Percentiles rank a stretch among this genome's conserved stretches.
phyloP scores from a whole-genome alignment of 768 basidiomycete species.

The Pleurotus djamor region DNA sequence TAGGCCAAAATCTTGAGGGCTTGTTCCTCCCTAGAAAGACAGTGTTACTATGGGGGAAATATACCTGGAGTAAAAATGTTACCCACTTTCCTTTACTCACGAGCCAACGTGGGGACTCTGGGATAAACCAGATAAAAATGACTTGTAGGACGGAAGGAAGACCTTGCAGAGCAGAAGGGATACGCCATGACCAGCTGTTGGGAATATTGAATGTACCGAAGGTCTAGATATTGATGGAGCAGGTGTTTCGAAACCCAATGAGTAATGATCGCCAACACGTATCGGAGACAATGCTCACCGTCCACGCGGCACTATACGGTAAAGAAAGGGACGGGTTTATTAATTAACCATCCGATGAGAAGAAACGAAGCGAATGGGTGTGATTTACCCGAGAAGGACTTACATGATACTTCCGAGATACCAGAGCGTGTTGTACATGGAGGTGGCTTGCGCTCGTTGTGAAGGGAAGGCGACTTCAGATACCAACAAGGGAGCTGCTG shows the following conservation, averaged over 20 bases:
- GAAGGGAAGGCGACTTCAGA: conserved; percentile 74
- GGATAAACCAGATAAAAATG: conserved; percentile 33
- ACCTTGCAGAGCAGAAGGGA: conserved; percentile 32
- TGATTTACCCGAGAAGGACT: conserved; percentile 19
- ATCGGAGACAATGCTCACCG: conserved; percentile 14
- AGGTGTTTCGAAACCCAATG: neutral
- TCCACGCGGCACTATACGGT: conserved; percentile 58
- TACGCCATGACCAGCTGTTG: conserved; percentile 38
- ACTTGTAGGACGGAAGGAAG: conserved; percentile 33
- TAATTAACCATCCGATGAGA: neutral
- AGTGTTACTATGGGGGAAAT: neutral
- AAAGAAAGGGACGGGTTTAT: neutral
- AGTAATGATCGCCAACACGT: neutral
- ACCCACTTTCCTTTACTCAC: conserved; percentile 27
- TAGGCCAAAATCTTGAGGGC: conserved; percentile 49
- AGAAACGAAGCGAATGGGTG: neutral
- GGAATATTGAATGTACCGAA: conserved; percentile 54
- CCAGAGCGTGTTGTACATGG: conserved; percentile 74
- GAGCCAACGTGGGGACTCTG: conserved; percentile 33
- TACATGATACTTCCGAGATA: conserved; percentile 71
- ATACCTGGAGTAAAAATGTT: conserved; percentile 17
- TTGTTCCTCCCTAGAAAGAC: conserved; percentile 33
- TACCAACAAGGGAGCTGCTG: conserved; percentile 72
- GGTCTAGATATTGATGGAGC: conserved; percentile 20
- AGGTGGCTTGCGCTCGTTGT: conserved; percentile 69